These are phyloP conservation scores for Suillus bovinus DNA, from an alignment of 768 basidiomycete genomes.

Conservation along the genomic window DNA sequence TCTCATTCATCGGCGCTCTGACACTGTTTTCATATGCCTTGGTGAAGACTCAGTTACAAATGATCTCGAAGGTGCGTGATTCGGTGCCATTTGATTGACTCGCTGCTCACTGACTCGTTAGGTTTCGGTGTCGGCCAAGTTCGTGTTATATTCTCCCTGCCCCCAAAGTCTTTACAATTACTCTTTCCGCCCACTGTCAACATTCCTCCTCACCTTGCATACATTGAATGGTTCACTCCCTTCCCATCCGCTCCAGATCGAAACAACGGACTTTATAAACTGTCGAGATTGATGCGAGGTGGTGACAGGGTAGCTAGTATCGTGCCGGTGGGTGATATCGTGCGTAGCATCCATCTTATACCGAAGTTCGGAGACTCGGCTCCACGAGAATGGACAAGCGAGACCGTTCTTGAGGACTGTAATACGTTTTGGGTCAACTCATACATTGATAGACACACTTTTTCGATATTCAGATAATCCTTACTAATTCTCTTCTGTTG, in stretches of 20 bases:
- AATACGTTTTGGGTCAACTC: background rate
- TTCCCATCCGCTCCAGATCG: constrained; percentile 23
- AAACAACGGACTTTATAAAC: constrained; percentile 27
- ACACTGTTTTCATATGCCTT: background rate
- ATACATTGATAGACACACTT: background rate
- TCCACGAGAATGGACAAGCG: constrained; percentile 29
- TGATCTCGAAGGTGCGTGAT: background rate
- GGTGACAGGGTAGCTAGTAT: background rate
- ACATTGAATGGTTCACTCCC: constrained; percentile 17
- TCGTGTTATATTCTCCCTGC: no score
- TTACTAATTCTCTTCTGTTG: background rate
- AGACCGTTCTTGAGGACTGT: background rate
- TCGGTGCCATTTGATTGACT: background rate
- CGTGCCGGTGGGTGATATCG: constrained; percentile 22
- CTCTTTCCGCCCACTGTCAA: no score
- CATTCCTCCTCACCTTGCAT: no score
- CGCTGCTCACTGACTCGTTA: no score
- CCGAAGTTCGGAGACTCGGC: constrained; percentile 32
- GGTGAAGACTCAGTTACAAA: background rate
- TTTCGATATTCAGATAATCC: background rate
- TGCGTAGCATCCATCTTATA: constrained; percentile 31
- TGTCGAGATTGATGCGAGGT: constrained; percentile 12
- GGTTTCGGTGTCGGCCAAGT: background rate
- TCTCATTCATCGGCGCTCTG: background rate
- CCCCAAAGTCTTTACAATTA: no score